phyloP scores from a whole-genome alignment of 805 yeast species.

The Sugiyamaella lignohabitans region DNA sequence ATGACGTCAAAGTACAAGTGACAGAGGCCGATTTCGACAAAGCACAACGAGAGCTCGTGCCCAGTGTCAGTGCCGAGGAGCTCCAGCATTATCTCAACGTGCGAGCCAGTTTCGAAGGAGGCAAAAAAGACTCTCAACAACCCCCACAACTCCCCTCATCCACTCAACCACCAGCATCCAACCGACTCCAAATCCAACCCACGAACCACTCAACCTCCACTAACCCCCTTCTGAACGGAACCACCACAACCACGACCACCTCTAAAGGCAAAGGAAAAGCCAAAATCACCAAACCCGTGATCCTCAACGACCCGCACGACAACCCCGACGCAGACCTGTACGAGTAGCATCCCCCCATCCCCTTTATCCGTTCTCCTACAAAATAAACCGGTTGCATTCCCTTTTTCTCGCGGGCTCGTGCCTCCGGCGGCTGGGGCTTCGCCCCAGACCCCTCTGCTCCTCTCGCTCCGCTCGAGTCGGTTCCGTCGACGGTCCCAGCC shows the following conservation, averaged over 20 bases:
- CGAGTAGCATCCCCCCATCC: background rate
- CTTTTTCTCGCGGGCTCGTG: background rate
- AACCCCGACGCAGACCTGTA: background rate
- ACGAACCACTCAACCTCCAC: background rate
- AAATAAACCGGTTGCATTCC: background rate
- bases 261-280: background rate
- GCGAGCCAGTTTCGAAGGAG: conserved; percentile 78
- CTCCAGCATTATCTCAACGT: conserved; percentile 72
- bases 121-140: conserved; percentile 30
- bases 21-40: conserved; percentile 66
- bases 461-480: too few relatives aligned
- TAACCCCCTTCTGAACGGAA: background rate
- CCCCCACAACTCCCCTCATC: background rate
- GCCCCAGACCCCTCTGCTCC: background rate
- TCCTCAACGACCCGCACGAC: background rate
- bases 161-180: too few relatives aligned
- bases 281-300: background rate
- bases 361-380: too few relatives aligned
- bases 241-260: background rate
- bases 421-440: background rate
- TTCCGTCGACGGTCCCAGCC: too few relatives aligned
- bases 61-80: conserved; percentile 86
- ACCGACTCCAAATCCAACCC: background rate
- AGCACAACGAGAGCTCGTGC: conserved; percentile 64
- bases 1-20: conserved; percentile 66